A percentile compares a stretch with the other conserved stretches of the same genome.
Evolutionary conservation across 1,139 yeast genomes (phyloP).

Genomic region (Taphrina flavorubra): DNA sequence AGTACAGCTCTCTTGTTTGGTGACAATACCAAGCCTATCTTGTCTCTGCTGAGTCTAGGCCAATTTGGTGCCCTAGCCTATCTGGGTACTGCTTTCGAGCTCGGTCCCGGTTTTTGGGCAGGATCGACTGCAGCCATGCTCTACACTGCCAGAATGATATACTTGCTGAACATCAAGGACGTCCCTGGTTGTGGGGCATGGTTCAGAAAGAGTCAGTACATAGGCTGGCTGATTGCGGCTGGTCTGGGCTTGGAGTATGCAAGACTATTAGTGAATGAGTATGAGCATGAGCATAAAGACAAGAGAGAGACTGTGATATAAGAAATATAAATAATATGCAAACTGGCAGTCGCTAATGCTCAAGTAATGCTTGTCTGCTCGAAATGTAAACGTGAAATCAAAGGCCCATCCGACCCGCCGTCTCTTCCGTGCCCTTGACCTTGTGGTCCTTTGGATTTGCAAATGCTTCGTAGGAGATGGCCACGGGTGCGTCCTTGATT

Average conservation of each 20-base stretch:
- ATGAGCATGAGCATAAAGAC: not conserved
- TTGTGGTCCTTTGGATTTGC: conserved; percentile 92
- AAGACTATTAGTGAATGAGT: not conserved
- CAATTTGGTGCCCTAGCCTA: conserved; percentile 57
- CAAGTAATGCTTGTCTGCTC: not conserved
- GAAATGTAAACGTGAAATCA: not conserved
- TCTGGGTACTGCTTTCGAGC: conserved; percentile 8
- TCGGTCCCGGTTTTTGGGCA: conserved; percentile 19
- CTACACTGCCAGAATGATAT: conserved; percentile 32
- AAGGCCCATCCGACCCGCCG: conserved; percentile 16
- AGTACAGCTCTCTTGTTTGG: conserved; percentile 97
- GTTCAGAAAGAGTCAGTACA: conserved; percentile 31
- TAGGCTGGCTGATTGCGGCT: conserved; percentile 38
- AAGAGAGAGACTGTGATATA: not conserved
- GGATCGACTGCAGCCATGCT: conserved; percentile 28
- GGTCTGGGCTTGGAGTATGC: conserved; percentile 29
- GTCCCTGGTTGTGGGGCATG: conserved; percentile 31
- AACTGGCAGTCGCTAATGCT: conserved; percentile 2
- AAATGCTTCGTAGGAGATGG: conserved; percentile 83
- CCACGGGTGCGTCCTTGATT: conserved; percentile 65
- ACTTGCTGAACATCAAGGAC: conserved; percentile 22
- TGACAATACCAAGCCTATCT: conserved; percentile 69
- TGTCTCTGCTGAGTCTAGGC: conserved; percentile 65
- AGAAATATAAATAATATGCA: not conserved
- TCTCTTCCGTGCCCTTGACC: conserved; percentile 23